Evolutionary conservation across 768 basidiomycete species (phyloP), one percentile per base, ranked within the genome.

Genomic region (Lactarius psammicola): DNA sequence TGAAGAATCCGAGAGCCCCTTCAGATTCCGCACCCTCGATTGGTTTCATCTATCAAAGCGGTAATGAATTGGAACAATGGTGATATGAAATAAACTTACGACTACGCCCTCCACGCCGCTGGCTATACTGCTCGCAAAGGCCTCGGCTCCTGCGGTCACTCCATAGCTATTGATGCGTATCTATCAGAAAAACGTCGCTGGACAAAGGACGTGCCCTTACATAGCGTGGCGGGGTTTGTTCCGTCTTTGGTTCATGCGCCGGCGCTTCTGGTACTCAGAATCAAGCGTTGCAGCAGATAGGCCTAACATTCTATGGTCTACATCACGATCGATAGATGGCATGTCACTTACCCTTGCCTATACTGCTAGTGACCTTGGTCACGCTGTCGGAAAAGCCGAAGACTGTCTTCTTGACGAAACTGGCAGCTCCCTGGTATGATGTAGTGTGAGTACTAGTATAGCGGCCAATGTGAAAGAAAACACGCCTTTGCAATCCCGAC

Each of bases 341-440:
- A 40, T 31, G 28, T 46, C 44, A 15, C 65, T n/a, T 64, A 91
- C 94, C 95, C 83, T 99, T 99, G 51, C 96, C 94, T 67, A 99
- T 87, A 75, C 94, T 97, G 69, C 95, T 93, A 2, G 97, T 98
- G 73, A 99, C 89, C 76, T 98, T 98, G n/a, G 95, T 95, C 74
- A 99, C 81, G 74, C 94, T 96, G 73, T 99, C 96, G 38, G 92
- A 91, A 51, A 99, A 75, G 42, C 97, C 97, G 71, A 98, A 99
- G 8, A 98, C 92, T 0, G 96, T 97, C 80, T 99, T 99, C 81
- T 98, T 98, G 62, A 98, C 91, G 71, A 99, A 95, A 74, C 95
- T 98, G 8, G 95, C 94, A 0, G 96, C 96, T 54, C 97, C 97
- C 90, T 95, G 71, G 68, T 72, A 28, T 2, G 28, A 44, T 44